Conservation (phyloP, 495 filamentous ascomycete genomes). For the Penicillium alfredii region DNA sequence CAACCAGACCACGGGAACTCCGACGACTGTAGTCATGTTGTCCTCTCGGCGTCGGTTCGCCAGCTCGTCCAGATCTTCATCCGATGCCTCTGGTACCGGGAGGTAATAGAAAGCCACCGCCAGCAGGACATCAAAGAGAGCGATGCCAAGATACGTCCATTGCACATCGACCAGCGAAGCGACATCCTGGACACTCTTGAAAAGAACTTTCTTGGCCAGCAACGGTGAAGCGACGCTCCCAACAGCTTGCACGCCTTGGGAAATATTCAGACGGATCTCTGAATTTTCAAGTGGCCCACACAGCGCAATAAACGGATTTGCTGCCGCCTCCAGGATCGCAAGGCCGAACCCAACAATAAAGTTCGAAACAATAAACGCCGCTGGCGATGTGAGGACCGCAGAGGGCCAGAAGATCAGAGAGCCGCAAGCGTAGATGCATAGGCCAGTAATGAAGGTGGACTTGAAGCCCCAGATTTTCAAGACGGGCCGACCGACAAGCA, state of each 20-base stretch:
- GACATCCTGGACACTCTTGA: slow-evolving; percentile 45
- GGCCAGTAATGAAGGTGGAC: slow-evolving; percentile 56
- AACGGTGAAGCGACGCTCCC: slow-evolving; percentile 58
- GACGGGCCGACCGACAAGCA: slow-evolving; percentile 51
- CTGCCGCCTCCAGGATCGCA: slow-evolving; percentile 57
- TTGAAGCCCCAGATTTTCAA: slow-evolving; percentile 64
- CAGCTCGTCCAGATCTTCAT: slow-evolving; percentile 54
- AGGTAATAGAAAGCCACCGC: slow-evolving; percentile 62
- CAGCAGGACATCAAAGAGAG: slow-evolving; percentile 57
- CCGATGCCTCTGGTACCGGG: slow-evolving; percentile 60
- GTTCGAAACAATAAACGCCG: slow-evolving; percentile 60
- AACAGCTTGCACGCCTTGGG: slow-evolving; percentile 63
- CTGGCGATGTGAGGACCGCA: slow-evolving; percentile 59
- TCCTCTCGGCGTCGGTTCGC: slow-evolving; percentile 47
- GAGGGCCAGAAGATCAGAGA: slow-evolving; percentile 69
- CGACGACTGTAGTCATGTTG: slow-evolving; percentile 40
- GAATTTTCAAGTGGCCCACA: slow-evolving; percentile 62
- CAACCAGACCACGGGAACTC: slow-evolving; percentile 49
- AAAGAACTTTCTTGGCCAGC: slow-evolving; percentile 56
- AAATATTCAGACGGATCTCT: slow-evolving; percentile 60
- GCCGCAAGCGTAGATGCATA: slow-evolving; percentile 59
- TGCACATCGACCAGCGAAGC: slow-evolving; percentile 59
- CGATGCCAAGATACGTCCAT: slow-evolving; percentile 67
- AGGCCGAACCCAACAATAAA: slow-evolving; percentile 62
- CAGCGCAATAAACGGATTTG: slow-evolving; percentile 63